phyloP scores from a whole-genome alignment of 176 grass and related monocot species.

The Cenchrus fungigraminus region DNA sequence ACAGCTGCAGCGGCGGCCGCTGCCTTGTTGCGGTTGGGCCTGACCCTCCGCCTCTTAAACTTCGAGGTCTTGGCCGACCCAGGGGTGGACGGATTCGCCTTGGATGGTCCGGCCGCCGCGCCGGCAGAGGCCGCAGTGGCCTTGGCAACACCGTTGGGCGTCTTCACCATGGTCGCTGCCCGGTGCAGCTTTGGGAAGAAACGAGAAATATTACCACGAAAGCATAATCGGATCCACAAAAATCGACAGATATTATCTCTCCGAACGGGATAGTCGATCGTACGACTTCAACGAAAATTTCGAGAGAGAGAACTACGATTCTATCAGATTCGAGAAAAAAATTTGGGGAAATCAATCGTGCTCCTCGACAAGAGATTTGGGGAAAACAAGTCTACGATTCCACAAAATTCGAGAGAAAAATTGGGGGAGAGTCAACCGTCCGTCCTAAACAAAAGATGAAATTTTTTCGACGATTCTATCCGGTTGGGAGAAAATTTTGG shows the following conservation, averaged over 20 bases:
- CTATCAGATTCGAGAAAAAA: neutral
- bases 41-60: constrained; percentile 37
- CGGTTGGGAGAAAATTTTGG: neutral
- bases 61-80: constrained; percentile 28
- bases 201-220: constrained; percentile 31
- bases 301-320: neutral
- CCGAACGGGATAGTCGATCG: neutral
- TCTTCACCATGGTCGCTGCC: constrained; percentile 46
- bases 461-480: neutral
- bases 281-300: neutral
- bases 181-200: constrained; percentile 5
- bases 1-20: neutral
- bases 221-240: neutral
- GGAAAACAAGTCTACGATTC: too few relatives aligned
- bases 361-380: neutral
- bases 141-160: constrained; percentile 11
- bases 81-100: constrained; percentile 23
- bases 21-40: neutral
- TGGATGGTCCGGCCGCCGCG: neutral
- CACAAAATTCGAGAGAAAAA: neutral
- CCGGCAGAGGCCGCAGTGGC: neutral
- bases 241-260: constrained; percentile 2
- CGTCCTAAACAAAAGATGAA: neutral
- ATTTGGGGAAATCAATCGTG: neutral
- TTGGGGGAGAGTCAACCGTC: neutral